A percentile compares a stretch with the other conserved stretches of the same genome.
Evolutionary conservation across 768 basidiomycete genomes (phyloP).

Genomic region (Boletus vinaceobasis): DNA sequence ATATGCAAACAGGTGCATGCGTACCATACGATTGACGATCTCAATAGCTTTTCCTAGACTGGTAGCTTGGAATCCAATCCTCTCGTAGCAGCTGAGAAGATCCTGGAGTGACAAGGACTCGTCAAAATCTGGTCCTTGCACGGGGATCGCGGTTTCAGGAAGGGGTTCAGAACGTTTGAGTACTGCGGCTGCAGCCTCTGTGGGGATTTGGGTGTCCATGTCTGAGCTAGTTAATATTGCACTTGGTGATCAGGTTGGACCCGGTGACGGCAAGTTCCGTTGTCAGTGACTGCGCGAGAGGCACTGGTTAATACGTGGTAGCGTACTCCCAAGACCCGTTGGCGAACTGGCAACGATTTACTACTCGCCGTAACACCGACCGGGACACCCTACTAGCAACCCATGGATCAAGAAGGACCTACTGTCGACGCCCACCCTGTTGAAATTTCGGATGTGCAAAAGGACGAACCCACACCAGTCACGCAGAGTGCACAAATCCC

Average conservation of each 20-base stretch:
- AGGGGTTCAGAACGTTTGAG: constrained; percentile 73
- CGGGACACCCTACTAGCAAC: background rate
- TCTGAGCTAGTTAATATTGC: background rate
- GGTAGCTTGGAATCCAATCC: constrained; percentile 97
- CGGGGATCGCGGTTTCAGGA: constrained; percentile 59
- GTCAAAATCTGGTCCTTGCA: constrained; percentile 88
- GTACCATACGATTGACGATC: constrained; percentile 91
- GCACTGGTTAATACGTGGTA: background rate
- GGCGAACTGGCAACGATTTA: background rate
- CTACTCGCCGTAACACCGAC: background rate
- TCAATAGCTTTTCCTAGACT: constrained; percentile 85
- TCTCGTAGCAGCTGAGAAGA: constrained; percentile 76
- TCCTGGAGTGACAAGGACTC: constrained; percentile 58
- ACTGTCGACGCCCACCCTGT: constrained; percentile 1
- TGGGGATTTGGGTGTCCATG: constrained; percentile 40
- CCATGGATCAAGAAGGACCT: constrained; percentile 20
- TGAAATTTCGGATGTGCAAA: constrained; percentile 2
- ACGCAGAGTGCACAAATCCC: constrained; percentile 5
- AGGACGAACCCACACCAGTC: constrained; percentile 7
- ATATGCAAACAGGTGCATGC: constrained; percentile 2
- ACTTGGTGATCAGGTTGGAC: background rate
- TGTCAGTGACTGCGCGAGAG: constrained; percentile 1
- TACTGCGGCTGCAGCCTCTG: constrained; percentile 68
- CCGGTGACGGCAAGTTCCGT: constrained; percentile 28
- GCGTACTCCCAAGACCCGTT: background rate